phyloP scores from a whole-genome alignment of 2,329 filamentous ascomycete genomes.

The Fusarium graminum region DNA sequence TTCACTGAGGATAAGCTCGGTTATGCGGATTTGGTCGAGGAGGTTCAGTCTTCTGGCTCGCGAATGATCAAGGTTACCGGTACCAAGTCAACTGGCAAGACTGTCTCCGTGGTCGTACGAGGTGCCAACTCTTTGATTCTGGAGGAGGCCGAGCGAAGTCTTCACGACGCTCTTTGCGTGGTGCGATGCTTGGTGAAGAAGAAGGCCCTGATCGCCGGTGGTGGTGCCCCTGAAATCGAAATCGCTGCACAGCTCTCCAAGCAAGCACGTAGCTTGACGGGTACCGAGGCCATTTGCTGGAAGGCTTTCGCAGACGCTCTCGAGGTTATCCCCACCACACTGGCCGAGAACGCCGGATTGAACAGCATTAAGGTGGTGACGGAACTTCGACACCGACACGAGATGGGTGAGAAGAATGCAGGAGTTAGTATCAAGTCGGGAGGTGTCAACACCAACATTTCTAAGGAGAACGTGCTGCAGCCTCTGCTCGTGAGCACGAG shows the following conservation, averaged over 20 bases:
- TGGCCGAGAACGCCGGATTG: slow-evolving; percentile 96
- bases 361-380: slow-evolving; percentile 99
- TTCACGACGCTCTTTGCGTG: slow-evolving; percentile 97
- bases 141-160: slow-evolving; percentile 94
- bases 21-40: slow-evolving; percentile 92
- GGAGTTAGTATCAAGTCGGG: slow-evolving; percentile 98
- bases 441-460: slow-evolving; percentile 96
- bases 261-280: slow-evolving; percentile 84
- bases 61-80: slow-evolving; percentile 96
- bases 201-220: slow-evolving; percentile 97
- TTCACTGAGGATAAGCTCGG: slow-evolving; percentile 99
- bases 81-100: slow-evolving; percentile 86
- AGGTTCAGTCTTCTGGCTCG: slow-evolving; percentile 86
- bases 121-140: slow-evolving; percentile 95
- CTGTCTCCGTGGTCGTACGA: slow-evolving; percentile 92
- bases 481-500: slow-evolving; percentile 96
- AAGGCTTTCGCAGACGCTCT: slow-evolving; percentile 98
- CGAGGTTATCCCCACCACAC: slow-evolving; percentile 95
- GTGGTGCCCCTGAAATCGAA: slow-evolving; percentile 96
- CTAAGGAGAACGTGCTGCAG: slow-evolving; percentile 96
- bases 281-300: slow-evolving; percentile 98
- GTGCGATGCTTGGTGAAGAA: slow-evolving; percentile 99
- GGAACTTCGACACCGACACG: slow-evolving; percentile 92
- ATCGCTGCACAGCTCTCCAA: slow-evolving; percentile 88
- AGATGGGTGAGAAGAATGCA: slow-evolving; percentile 93